Base-by-base conservation (phyloP, 78 protist species). In the Dictyostelium capitatum region DNA sequence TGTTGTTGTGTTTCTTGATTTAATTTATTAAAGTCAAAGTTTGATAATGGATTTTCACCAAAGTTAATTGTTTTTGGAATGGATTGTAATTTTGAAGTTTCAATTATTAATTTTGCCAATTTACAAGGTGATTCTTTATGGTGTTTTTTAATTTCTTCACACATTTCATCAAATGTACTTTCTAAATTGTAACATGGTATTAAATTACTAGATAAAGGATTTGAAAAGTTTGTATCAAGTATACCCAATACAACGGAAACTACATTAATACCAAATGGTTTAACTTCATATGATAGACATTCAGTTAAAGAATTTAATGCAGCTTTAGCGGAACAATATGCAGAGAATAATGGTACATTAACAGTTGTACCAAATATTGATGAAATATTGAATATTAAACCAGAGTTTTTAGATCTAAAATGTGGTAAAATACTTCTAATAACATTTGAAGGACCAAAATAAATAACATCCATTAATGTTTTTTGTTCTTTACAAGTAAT, bases 361-460 rank as follows among this genome's bases (percentile, higher is more conserved):
- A 4, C 17, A 23, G 7, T 25, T 23, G 47, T 3, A 51, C 93
- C 75, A 70, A 28, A 30, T 9, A 77, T 25, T 4, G 93, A 75
- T 11, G 65, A 50, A 30, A 75, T 50, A 30, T 75, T 50, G 7
- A 75, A 28, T 28, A 75, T 50, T 75, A 43, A 25, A 43, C 82
- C 56, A 15, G 37, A 7, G 48, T 75, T 43, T 50, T 17, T 75
- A 0, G 5, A 14, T 41, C 83, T 79, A 48, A 87, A 82, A n/a
- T 47, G 53, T 7, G 83, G 93, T 47, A 79, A 54, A 12, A 80
- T 43, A 6, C 32, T 15, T 43, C 93, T 19, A 32, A 74, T 46
- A 4, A 87, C 93, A 50, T 72, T 37, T 1, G 50, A 80, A 1
- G 37, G 32, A 4, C 79, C 83, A 65, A 87, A 87, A 23, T 75